A percentile compares a stretch with the other conserved stretches of the same genome.
Evolutionary conservation across 495 filamentous ascomycete species (phyloP).

Genomic region (Hypomontagnella submonticulosa): DNA sequence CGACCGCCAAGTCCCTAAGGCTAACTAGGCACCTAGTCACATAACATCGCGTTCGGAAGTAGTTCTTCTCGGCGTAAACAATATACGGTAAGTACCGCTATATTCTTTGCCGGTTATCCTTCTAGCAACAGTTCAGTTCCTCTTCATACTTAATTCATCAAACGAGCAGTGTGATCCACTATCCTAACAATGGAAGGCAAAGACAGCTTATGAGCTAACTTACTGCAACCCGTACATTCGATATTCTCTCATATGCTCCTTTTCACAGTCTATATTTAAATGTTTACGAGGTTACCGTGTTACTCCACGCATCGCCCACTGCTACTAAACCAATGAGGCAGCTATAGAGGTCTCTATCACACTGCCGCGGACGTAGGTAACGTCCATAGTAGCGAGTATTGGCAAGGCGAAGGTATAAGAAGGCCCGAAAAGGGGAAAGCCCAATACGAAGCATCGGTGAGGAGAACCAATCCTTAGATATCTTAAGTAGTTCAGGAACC

Average conservation of each 20-base stretch:
- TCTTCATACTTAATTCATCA: too few species aligned
- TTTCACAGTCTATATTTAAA: slow-evolving; percentile 1
- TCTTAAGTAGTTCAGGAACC: slow-evolving; percentile 1
- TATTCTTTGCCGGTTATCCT: too few species aligned
- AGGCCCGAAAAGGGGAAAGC: slow-evolving; percentile 11
- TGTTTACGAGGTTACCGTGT: slow-evolving; percentile 28
- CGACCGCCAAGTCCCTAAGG: too few species aligned
- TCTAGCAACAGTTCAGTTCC: too few species aligned
- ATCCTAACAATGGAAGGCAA: too few species aligned
- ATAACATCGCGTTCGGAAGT: too few species aligned
- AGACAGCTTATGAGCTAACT: background rate
- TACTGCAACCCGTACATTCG: background rate
- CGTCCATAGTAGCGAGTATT: background rate
- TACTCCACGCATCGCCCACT: background rate
- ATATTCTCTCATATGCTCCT: slow-evolving; percentile 1
- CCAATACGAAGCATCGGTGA: slow-evolving; percentile 13
- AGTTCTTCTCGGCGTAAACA: too few species aligned
- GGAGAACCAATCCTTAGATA: background rate
- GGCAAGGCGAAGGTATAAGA: slow-evolving; percentile 2
- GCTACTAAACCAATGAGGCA: slow-evolving; percentile 29
- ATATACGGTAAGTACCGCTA: too few species aligned
- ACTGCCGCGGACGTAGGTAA: slow-evolving; percentile 7
- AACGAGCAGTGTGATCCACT: too few species aligned
- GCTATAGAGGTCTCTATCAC: slow-evolving; percentile 4
- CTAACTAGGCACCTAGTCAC: too few species aligned